Evolutionary conservation across 305 asterid genomes (phyloP), one percentile per base, ranked within the genome.

Genomic region (Rubia peregrina): DNA sequence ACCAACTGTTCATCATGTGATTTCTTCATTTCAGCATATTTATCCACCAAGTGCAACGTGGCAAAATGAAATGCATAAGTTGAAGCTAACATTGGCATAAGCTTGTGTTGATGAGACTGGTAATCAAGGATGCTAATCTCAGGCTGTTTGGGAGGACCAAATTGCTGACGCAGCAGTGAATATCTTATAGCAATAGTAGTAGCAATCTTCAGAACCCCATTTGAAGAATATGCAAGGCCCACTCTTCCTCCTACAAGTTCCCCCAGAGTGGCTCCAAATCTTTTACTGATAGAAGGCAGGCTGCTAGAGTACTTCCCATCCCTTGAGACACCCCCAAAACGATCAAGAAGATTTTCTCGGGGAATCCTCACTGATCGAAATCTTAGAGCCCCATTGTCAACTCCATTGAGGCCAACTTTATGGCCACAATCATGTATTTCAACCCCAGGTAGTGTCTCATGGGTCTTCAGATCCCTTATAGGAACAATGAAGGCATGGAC

Each of bases 161-260:
- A 93, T 70, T 93, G 98, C 80, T 91, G 98, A 46, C 97, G 85
- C 53, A 93, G 76, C 14, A 93, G 75, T 68, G 98, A 93, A 77
- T 86, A 90, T 70, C 97, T 84, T 40, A 90, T 88, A 4, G 98
- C 95, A 81, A 93, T 93, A 13, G 87, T 80, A 61, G 83, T 85
- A 40, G 94, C 85, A 59, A 93, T 82, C 79, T 93, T 93, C 46
- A 93, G 84, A 64, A 93, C 94, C 2, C 97, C 96, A 40, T 87
- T 96, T 1, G 98, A 93, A 61, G 96, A 85, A 82, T 89, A 88
- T 38, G 98, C 98, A 65, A 93, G 95, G 59, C 95, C 97, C n/a
- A 93, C 98, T 72, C 98, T 83, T 75, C 98, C 98, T 70, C 98
- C 98, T 13, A 93, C 97, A 67, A 90, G 97, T 82, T 93, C 98